Conservation (phyloP, 2,329 filamentous ascomycete genomes). For the Emergomyces orientalis region DNA sequence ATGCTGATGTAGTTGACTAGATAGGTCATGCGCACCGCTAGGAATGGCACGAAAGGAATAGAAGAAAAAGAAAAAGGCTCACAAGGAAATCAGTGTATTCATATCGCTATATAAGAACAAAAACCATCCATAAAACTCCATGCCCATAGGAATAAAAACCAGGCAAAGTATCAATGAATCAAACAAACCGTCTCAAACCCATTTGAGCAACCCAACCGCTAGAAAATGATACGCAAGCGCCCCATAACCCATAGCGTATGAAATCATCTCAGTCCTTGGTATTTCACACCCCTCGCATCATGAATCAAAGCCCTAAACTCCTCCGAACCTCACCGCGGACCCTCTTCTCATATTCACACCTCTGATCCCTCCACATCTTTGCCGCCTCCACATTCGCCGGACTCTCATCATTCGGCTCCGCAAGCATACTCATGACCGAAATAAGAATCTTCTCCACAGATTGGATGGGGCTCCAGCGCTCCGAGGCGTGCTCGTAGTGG, state of each 20-base stretch:
- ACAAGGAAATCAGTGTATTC: neutral
- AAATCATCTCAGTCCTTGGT: neutral
- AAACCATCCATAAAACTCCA: slow-evolving; percentile 2
- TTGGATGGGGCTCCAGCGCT: slow-evolving; percentile 93
- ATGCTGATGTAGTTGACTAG: no score
- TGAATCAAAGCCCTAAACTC: slow-evolving; percentile 58
- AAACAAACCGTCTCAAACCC: neutral
- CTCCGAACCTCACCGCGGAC: slow-evolving; percentile 74
- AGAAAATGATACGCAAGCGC: neutral
- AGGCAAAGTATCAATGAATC: slow-evolving; percentile 14
- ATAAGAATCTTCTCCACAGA: slow-evolving; percentile 89
- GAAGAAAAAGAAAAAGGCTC: neutral
- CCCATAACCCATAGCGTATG: neutral
- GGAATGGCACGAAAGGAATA: neutral
- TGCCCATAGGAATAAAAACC: neutral
- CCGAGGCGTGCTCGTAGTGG: slow-evolving; percentile 81
- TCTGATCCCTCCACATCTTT: slow-evolving; percentile 69
- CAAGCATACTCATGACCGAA: slow-evolving; percentile 84
- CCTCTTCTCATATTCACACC: slow-evolving; percentile 73
- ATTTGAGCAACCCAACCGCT: neutral
- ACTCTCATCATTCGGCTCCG: slow-evolving; percentile 88
- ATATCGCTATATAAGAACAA: slow-evolving; percentile 3
- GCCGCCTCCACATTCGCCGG: slow-evolving; percentile 94
- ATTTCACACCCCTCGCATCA: neutral
- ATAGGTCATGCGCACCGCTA: no score